Percentiles rank a stretch among this genome's conserved stretches.
These are phyloP conservation scores for Colletotrichum lupini DNA, from an alignment of 2,329 filamentous ascomycete genomes.

Conservation along the genomic window DNA sequence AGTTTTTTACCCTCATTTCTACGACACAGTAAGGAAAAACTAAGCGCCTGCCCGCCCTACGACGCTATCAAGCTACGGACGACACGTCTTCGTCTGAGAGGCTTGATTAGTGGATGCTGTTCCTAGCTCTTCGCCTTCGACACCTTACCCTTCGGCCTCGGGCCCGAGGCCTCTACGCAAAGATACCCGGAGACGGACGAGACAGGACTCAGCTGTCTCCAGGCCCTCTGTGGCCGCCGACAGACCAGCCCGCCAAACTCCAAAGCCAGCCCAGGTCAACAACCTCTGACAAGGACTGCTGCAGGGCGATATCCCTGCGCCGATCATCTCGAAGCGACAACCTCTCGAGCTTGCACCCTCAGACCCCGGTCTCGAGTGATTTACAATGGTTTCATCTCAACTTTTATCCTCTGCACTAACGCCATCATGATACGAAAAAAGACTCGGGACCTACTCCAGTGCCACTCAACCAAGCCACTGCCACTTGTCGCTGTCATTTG, in stretches of 20 bases:
- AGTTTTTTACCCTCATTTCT: background rate
- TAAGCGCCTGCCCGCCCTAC: background rate
- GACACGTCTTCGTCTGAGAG: conserved; percentile 6
- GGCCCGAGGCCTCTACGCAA: conserved; percentile 8
- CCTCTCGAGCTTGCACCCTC: conserved; percentile 22
- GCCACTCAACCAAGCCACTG: conserved; percentile 22
- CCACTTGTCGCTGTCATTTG: conserved; percentile 39
- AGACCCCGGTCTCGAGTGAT: conserved; percentile 35
- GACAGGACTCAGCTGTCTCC: conserved; percentile 16
- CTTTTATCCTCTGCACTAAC: conserved; percentile 29
- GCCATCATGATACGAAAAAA: conserved; percentile 28
- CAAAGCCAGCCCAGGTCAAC: background rate
- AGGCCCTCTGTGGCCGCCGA: conserved; percentile 8
- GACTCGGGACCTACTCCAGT: conserved; percentile 23
- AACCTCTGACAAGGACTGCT: conserved; percentile 31
- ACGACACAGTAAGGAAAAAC: background rate
- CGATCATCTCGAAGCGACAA: conserved; percentile 30
- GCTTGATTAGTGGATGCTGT: conserved; percentile 1
- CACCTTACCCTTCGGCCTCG: background rate
- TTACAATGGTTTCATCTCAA: conserved; percentile 37
- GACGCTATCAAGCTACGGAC: conserved; percentile 2
- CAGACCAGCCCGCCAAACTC: conserved; percentile 19
- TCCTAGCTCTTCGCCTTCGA: background rate
- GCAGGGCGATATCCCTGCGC: conserved; percentile 30
- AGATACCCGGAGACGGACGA: background rate